Evolutionary conservation across 345 rosid species (phyloP).

Genomic region (thale cress (Arabidopsis thaliana)): TAIR10.1 NC_003075.7:12356501-12357000

Average conservation of each 20-base stretch:
- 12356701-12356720: slow-evolving; percentile 6
- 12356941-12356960: neutral
- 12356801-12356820: slow-evolving; percentile 46
- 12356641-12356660: neutral
- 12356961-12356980: slow-evolving; percentile 6
- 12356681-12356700: neutral
- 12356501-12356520: slow-evolving; percentile 25
- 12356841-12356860: neutral
- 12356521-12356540: slow-evolving; percentile 43
- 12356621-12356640: slow-evolving; percentile 16
- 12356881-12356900: slow-evolving; percentile 7
- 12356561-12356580: slow-evolving; percentile 59
- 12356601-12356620: slow-evolving; percentile 13
- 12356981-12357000: neutral
- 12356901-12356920: slow-evolving; percentile 27
- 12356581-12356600: slow-evolving; percentile 43
- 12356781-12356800: slow-evolving; percentile 39
- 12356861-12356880: neutral
- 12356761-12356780: slow-evolving; percentile 39
- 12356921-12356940: neutral
- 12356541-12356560: slow-evolving; percentile 52
- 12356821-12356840: slow-evolving; percentile 27
- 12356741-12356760: slow-evolving; percentile 43
- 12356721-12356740: slow-evolving; percentile 21
- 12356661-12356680: neutral